A percentile compares a stretch with the other conserved stretches of the same genome.
phyloP scores from a whole-genome alignment of 345 rosid species.

The Lepidium africanum region DNA sequence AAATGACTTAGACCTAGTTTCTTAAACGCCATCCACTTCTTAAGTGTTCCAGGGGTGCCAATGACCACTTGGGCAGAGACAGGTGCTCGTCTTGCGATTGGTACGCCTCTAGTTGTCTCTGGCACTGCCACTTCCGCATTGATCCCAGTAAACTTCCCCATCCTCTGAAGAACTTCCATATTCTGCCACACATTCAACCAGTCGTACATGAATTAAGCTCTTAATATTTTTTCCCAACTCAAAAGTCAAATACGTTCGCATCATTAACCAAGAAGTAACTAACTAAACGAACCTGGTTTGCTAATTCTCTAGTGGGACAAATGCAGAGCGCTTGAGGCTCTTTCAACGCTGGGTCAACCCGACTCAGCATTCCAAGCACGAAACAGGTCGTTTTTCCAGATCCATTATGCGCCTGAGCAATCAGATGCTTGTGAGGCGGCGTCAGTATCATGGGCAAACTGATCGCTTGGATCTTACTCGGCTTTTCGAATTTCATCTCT shows the following conservation, averaged over 20 bases:
- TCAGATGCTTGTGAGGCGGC: slow-evolving; percentile 71
- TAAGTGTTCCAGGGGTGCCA: slow-evolving; percentile 95
- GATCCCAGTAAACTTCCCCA: slow-evolving; percentile 89
- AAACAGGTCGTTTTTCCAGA: slow-evolving; percentile 98
- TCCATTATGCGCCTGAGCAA: slow-evolving; percentile 97
- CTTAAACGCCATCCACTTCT: slow-evolving; percentile 60
- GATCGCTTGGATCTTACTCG: slow-evolving; percentile 91
- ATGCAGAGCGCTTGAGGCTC: slow-evolving; percentile 91
- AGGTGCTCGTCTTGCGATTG: slow-evolving; percentile 34
- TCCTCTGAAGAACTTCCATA: slow-evolving; percentile 82
- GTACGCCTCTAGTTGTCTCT: slow-evolving; percentile 33
- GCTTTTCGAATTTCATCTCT: slow-evolving; percentile 88
- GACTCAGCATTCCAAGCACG: slow-evolving; percentile 90
- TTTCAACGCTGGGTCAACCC: slow-evolving; percentile 48
- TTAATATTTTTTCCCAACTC: background rate
- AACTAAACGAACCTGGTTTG: slow-evolving; percentile 64
- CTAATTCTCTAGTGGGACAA: slow-evolving; percentile 90
- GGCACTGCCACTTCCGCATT: slow-evolving; percentile 73
- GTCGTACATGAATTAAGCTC: background rate
- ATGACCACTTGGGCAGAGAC: slow-evolving; percentile 73
- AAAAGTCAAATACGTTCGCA: background rate
- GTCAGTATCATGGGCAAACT: slow-evolving; percentile 92
- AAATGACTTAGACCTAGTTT: slow-evolving; percentile 44
- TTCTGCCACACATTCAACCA: slow-evolving; percentile 44
- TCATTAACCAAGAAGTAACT: background rate